Evolutionary conservation across 108 stramenopile genomes (phyloP), one percentile per base, ranked within the genome.

Genomic region (Fragilaria crotonensis): DNA sequence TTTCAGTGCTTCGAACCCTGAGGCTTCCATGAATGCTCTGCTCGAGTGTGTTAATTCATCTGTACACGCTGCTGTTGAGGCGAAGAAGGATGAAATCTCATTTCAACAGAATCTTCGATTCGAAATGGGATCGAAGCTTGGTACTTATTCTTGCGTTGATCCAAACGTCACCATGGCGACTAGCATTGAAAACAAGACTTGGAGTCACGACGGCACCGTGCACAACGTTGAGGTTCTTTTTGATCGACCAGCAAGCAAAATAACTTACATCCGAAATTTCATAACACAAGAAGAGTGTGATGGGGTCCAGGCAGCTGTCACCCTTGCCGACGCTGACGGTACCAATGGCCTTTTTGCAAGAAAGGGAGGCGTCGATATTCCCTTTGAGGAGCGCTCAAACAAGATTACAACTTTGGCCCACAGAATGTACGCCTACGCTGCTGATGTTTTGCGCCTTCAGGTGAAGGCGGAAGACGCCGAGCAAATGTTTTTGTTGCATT

Each of bases 281-380:
- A 48, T 88, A 9, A 68, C 72, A 0, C 66, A 58, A 2, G 81
- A 88, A 27, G 86, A 88, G 52, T 88, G 86, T 59, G 36, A 30
- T 50, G 80, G 67, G 3, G 58, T 88, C 44, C 68, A 70, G 59
- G 64, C 66, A 22, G 45, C 48, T 45, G 85, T 80, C 18, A 79
- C 77, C 3, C 75, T 83, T n/a, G 85, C 77, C 5, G 77, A 73
- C 56, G 79, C 66, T 4, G 63, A 72, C 17, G 85, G 81, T 33
- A 74, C 68, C 26, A 49, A 44, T 48, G 28, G 61, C 17, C 36
- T 81, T 5, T 78, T 74, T 52, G 73, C 76, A 3, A 72, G 68
- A 52, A 76, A 84, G 54, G 82, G 77, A 7, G 79, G 76, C 3
- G 75, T 81, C 19, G 57, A 63, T 25, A 77, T 82, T 7, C 52